Conservation (phyloP, 306 rosid species). For the Rosa multiflora region DNA sequence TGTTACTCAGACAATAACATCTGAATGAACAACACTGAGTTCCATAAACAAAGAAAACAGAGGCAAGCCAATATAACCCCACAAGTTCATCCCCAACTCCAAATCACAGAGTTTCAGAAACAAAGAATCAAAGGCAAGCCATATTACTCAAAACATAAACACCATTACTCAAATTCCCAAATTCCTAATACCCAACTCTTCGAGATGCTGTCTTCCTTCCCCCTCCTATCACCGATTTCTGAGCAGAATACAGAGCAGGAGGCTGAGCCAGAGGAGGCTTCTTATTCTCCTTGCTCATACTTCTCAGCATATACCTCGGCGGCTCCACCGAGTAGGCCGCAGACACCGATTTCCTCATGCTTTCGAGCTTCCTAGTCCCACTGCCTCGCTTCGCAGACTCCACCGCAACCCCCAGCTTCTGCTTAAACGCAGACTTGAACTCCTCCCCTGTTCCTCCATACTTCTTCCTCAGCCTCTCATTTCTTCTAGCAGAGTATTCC, state of each 20-base stretch:
- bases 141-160: too few species aligned
- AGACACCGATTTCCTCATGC: conserved; percentile 67
- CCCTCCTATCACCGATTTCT: conserved; percentile 29
- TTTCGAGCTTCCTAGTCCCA: conserved; percentile 50
- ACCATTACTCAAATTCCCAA: too few species aligned
- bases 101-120: too few species aligned
- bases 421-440: conserved; percentile 18
- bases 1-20: too few species aligned
- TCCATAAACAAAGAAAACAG: too few species aligned
- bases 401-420: conserved; percentile 61
- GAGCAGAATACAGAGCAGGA: conserved; percentile 8
- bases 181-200: conserved; percentile 26
- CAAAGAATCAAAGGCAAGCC: too few species aligned
- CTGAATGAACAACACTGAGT: too few species aligned
- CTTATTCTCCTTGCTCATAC: conserved; percentile 78
- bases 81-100: too few species aligned
- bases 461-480: conserved; percentile 81
- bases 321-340: conserved; percentile 59
- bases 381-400: conserved; percentile 67
- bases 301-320: conserved; percentile 84
- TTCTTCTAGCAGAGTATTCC: conserved; percentile 79
- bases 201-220: conserved; percentile 38
- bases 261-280: conserved; percentile 65
- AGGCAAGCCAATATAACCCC: too few species aligned
- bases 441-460: conserved; percentile 33